A percentile compares a stretch with the other conserved stretches of the same genome.
Conservation (phyloP, 1,284 basidiomycete species). For the Sanghuangporus baumii region DNA sequence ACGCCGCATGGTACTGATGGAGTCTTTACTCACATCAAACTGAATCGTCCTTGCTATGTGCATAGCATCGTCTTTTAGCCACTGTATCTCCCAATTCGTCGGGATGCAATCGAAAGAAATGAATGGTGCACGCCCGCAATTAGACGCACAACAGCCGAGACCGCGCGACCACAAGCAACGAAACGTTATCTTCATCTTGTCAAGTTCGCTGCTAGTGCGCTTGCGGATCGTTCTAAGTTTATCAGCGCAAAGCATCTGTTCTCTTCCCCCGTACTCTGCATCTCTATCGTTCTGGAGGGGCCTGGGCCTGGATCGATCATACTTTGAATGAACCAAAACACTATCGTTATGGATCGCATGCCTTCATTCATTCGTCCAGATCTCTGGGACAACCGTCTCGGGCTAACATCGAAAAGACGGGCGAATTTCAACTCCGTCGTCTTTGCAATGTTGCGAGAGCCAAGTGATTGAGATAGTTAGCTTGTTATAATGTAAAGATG, state of each 20-base stretch:
- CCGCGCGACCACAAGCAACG: too few species aligned
- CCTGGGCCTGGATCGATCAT: not conserved
- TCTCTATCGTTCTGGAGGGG: not conserved
- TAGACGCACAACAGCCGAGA: too few species aligned
- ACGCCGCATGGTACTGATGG: not conserved
- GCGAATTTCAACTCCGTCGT: not conserved
- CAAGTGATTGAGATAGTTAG: not conserved
- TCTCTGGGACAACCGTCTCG: not conserved
- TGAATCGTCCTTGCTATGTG: not conserved
- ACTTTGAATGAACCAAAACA: not conserved
- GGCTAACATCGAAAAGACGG: not conserved
- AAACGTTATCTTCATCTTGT: too few species aligned
- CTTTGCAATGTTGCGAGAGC: not conserved
- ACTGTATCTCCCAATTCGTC: not conserved
- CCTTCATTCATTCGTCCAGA: not conserved
- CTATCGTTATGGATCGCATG: not conserved
- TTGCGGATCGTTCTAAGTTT: not conserved
- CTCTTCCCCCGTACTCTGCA: not conserved
- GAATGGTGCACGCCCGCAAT: not conserved
- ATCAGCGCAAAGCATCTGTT: not conserved
- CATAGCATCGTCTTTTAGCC: not conserved
- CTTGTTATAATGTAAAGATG: not conserved
- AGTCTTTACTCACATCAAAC: not conserved
- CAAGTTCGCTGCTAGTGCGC: too few species aligned
- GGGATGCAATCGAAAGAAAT: not conserved